Percentiles rank a stretch among this genome's conserved stretches.
Conservation (phyloP, 352 stramenopile genomes). For the Globisporangium barbulae region DNA sequence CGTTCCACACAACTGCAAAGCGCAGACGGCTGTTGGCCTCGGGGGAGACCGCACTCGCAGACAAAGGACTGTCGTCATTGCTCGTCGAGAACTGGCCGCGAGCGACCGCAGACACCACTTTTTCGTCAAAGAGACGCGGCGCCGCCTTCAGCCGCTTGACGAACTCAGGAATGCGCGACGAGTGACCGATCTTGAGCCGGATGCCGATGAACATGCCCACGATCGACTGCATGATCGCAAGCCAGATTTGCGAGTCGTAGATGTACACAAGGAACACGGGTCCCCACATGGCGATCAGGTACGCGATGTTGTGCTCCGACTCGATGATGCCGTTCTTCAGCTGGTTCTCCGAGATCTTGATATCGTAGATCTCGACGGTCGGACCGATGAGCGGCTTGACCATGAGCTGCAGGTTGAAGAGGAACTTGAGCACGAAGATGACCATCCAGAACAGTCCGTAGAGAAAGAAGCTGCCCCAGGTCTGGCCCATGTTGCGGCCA, state of each 20-base stretch:
- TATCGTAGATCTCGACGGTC: constrained; percentile 93
- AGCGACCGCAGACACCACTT: constrained; percentile 70
- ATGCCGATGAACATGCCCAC: constrained; percentile 76
- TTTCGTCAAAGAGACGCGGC: constrained; percentile 70
- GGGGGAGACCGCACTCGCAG: constrained; percentile 43
- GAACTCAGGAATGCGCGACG: constrained; percentile 73
- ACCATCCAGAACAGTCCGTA: constrained; percentile 80
- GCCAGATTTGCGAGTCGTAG: constrained; percentile 87
- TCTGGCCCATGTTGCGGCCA: constrained; percentile 74
- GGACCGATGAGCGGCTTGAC: constrained; percentile 96
- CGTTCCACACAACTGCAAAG: constrained; percentile 88
- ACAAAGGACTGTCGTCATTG: constrained; percentile 40
- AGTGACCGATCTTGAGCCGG: constrained; percentile 79
- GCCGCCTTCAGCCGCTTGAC: constrained; percentile 59
- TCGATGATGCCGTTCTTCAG: constrained; percentile 59
- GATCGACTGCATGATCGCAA: constrained; percentile 78
- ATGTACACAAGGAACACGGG: constrained; percentile 84
- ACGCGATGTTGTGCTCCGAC: constrained; percentile 80
- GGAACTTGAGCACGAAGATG: constrained; percentile 93
- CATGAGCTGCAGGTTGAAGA: constrained; percentile 97
- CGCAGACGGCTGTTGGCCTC: constrained; percentile 79
- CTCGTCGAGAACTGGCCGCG: constrained; percentile 66
- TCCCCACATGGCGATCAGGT: constrained; percentile 71
- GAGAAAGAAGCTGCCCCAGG: constrained; percentile 54
- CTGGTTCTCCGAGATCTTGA: constrained; percentile 42